Evolutionary conservation across 768 basidiomycete genomes (phyloP).

Genomic region (Termitomyces sp.): DNA sequence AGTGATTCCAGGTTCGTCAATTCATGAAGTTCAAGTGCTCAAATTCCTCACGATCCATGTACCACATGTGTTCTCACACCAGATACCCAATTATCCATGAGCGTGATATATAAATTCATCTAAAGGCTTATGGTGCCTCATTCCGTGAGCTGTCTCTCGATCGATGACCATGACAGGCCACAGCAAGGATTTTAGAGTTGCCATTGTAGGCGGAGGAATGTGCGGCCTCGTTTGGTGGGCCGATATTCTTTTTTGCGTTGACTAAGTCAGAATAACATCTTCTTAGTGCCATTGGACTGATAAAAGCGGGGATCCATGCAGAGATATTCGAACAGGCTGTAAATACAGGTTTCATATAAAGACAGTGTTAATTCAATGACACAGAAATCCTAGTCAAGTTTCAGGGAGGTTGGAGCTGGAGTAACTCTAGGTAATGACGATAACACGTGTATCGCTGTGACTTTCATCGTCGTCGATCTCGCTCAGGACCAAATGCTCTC

Average conservation of each 20-base stretch:
- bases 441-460: neutral
- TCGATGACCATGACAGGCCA: conserved; percentile 1
- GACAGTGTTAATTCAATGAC: neutral
- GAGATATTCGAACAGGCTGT: conserved; percentile 51
- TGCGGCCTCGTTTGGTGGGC: conserved; percentile 40
- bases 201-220: conserved; percentile 53
- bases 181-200: conserved; percentile 39
- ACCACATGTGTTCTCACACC: neutral
- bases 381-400: conserved; percentile 29
- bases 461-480: neutral
- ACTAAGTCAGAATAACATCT: neutral
- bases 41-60: neutral
- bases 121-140: neutral
- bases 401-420: conserved; percentile 51
- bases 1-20: neutral
- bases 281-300: conserved; percentile 35
- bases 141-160: neutral
- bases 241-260: neutral
- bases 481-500: conserved; percentile 44
- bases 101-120: too few relatives aligned
- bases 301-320: conserved; percentile 34
- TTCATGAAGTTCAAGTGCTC: neutral
- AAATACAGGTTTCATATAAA: neutral
- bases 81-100: neutral
- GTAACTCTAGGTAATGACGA: conserved; percentile 38